Conservation (phyloP, 768 basidiomycete species). For the Pisolithus microcarpus region DNA sequence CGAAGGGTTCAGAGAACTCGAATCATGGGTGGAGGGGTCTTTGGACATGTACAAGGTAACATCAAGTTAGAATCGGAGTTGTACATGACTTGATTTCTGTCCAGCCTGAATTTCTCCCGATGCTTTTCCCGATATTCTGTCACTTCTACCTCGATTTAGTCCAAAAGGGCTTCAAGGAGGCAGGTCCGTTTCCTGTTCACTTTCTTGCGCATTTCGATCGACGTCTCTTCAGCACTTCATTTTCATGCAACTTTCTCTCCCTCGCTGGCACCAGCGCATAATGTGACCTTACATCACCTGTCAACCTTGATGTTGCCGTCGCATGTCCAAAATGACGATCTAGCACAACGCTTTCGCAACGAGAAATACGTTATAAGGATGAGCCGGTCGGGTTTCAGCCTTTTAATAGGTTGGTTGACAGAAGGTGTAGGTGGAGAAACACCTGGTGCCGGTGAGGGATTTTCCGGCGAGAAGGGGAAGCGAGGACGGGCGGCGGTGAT, state of each 20-base stretch:
- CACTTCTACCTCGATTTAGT: conserved; percentile 96
- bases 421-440: conserved; percentile 85
- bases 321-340: conserved; percentile 77
- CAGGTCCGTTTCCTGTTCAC: conserved; percentile 48
- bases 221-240: conserved; percentile 47
- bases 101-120: conserved; percentile 88
- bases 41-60: conserved; percentile 82
- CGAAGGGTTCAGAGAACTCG: conserved; percentile 78
- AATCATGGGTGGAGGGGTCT: conserved; percentile 85
- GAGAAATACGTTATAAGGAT: conserved; percentile 89
- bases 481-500: conserved; percentile 85
- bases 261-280: conserved; percentile 60
- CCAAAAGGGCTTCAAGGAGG: conserved; percentile 82
- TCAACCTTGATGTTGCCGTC: conserved; percentile 73
- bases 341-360: conserved; percentile 77
- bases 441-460: conserved; percentile 72
- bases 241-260: conserved; percentile 70
- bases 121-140: conserved; percentile 92
- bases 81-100: conserved; percentile 10
- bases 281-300: conserved; percentile 65
- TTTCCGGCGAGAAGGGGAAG: conserved; percentile 74
- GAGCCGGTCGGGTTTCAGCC: conserved; percentile 85
- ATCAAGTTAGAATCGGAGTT: conserved; percentile 14
- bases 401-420: conserved; percentile 93
- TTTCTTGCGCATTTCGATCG: background rate